These are phyloP conservation scores for Mycosphaerella sp. DNA, from an alignment of 2,329 filamentous ascomycete genomes.

Conservation along the genomic window DNA sequence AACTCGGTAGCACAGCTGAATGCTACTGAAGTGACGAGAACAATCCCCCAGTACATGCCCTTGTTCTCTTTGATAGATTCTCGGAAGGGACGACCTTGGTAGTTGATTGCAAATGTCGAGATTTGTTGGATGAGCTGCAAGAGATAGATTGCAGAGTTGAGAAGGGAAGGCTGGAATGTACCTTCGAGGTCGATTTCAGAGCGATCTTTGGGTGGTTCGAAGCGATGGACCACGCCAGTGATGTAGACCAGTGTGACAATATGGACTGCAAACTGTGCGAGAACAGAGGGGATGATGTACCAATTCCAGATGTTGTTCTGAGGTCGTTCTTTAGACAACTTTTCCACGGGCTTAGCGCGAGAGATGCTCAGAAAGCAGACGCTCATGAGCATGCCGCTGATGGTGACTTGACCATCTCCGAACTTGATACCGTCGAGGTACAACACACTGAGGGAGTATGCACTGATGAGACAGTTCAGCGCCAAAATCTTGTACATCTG, in stretches of 20 bases:
- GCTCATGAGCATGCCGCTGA: conserved; percentile 99
- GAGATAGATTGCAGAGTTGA: conserved; percentile 96
- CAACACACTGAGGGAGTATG: conserved; percentile 91
- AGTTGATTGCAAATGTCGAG: conserved; percentile 98
- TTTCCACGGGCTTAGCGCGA: conserved; percentile 92
- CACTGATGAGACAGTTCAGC: conserved; percentile 94
- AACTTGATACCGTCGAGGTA: conserved; percentile 99
- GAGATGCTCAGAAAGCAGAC: conserved; percentile 99
- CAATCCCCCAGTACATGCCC: conserved; percentile 96
- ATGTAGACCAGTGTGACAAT: conserved; percentile 93
- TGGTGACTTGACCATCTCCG: conserved; percentile 94
- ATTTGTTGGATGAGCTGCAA: conserved; percentile 98
- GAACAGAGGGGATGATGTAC: conserved; percentile 96
- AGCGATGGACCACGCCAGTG: conserved; percentile 75
- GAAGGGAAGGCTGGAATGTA: conserved; percentile 84
- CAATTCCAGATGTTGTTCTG: conserved; percentile 99
- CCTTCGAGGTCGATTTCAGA: conserved; percentile 78
- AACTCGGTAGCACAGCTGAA: conserved; percentile 95
- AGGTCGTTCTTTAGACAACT: conserved; percentile 89
- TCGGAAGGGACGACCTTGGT: conserved; percentile 95
- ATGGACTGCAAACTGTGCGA: conserved; percentile 95
- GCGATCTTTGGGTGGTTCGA: conserved; percentile 60
- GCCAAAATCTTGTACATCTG: conserved; percentile 99
- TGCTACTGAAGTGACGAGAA: conserved; percentile 81
- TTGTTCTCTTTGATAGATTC: conserved; percentile 93